Base-by-base conservation (phyloP, 208 protist species). In the Jaenimonas drosophilae region DNA sequence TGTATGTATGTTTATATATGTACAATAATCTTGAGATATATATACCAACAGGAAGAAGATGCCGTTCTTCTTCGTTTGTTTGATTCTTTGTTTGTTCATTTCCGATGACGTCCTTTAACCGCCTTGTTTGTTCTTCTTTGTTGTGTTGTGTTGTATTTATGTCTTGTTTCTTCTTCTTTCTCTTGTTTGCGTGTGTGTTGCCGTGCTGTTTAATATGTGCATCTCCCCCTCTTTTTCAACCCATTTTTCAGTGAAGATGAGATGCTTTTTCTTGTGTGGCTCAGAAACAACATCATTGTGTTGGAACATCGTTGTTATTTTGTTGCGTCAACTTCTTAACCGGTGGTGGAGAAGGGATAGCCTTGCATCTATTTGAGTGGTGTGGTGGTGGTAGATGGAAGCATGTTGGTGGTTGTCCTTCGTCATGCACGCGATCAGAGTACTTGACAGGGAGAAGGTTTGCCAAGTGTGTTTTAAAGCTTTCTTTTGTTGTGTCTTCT, bases 101-200 rank as follows among this genome's bases (percentile, higher is more conserved):
- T 28, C 28, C 3, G 2, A 49, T 16, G 0, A 33, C 1, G 14
- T 3, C 6, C 12, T 5, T 4, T 32, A 24, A 37, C 30, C 36
- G 16, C 7, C 30, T 57, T 48, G 24, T 41, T 42, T 45, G 27
- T 30, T 49, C 45, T 30, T 54, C 23, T 53, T 51, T 37, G 38
- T n/a, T 23, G 11, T 63, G 11, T 26, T 32, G 2, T 32, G 26
- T 25, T 33, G 29, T 24, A 14, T 3, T 38, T 2, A 30, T 51
- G 29, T 39, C 41, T 51, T 51, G 24, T 49, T 12, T 27, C 31
- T n/a, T n/a, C n/a, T n/a, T n/a, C n/a, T n/a, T n/a, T n/a, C n/a
- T n/a, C n/a, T n/a, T n/a, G n/a, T n/a, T n/a, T n/a, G n/a, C n/a
- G n/a, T n/a, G n/a, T n/a, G n/a, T n/a, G n/a, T n/a, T n/a, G n/a